Evolutionary conservation across 768 basidiomycete genomes (phyloP).

Genomic region (Gyrodon lividus): DNA sequence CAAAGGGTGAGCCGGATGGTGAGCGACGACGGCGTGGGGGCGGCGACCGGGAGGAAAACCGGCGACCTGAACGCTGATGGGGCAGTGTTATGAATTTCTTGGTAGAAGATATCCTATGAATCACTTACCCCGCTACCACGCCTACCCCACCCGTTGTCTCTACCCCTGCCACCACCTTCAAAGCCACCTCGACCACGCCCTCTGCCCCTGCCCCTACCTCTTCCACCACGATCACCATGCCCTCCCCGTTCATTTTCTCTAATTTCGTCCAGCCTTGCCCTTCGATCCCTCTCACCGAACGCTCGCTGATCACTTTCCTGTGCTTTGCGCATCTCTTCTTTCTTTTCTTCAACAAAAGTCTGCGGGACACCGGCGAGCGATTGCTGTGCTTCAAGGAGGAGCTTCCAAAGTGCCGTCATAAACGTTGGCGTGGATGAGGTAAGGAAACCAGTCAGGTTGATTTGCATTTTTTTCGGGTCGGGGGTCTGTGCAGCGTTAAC

Average conservation of each 20-base stretch:
- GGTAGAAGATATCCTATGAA: background rate
- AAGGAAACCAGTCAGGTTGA: constrained; percentile 90
- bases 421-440: constrained; percentile 83
- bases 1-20: constrained; percentile 35
- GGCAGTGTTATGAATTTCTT: constrained; percentile 9
- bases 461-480: constrained; percentile 95
- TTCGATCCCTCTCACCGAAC: constrained; percentile 69
- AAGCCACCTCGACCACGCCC: constrained; percentile 49
- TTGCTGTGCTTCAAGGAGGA: constrained; percentile 90
- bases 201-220: constrained; percentile 60
- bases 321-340: constrained; percentile 80
- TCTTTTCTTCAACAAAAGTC: constrained; percentile 89
- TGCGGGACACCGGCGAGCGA: constrained; percentile 87
- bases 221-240: constrained; percentile 42
- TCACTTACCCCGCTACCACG: constrained; percentile 53
- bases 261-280: constrained; percentile 67
- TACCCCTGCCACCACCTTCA: constrained; percentile 49
- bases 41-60: constrained; percentile 42
- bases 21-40: constrained; percentile 51
- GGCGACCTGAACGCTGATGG: constrained; percentile 43
- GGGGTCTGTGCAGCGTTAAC: constrained; percentile 53
- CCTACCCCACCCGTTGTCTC: constrained; percentile 66
- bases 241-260: constrained; percentile 57
- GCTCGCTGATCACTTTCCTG: constrained; percentile 61
- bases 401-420: constrained; percentile 85